Evolutionary conservation across 2,329 filamentous ascomycete species (phyloP).

Genomic region (Cucurbitaria berberidis): DNA sequence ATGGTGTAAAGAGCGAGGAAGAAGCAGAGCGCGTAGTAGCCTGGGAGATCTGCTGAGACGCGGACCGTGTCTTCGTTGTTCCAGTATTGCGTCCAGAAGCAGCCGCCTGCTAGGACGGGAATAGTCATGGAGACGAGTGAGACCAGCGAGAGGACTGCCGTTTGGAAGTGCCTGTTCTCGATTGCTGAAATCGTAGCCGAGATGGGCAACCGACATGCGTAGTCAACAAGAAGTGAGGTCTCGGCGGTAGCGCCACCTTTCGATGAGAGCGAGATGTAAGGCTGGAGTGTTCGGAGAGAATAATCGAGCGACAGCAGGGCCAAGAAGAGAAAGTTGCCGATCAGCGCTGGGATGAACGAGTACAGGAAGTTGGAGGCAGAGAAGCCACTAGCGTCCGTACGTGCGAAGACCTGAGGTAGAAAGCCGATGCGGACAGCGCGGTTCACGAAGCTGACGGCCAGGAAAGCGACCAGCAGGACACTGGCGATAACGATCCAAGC

Average conservation of each 20-base stretch:
- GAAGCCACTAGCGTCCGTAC: constrained; percentile 68
- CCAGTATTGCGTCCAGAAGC: constrained; percentile 75
- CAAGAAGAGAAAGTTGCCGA: constrained; percentile 72
- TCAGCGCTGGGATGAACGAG: constrained; percentile 72
- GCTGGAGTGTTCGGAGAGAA: constrained; percentile 68
- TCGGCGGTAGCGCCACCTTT: constrained; percentile 66
- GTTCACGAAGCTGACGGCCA: constrained; percentile 80
- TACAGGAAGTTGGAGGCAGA: constrained; percentile 89
- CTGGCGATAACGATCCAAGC: constrained; percentile 61
- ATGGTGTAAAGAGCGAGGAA: constrained; percentile 73
- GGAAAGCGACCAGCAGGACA: constrained; percentile 56
- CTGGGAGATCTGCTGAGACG: constrained; percentile 74
- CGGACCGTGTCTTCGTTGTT: constrained; percentile 39
- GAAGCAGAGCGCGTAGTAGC: constrained; percentile 74
- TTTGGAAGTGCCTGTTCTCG: constrained; percentile 68
- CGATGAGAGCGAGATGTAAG: constrained; percentile 69
- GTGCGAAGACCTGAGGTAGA: constrained; percentile 68
- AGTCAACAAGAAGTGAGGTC: constrained; percentile 71
- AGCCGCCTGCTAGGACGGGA: constrained; percentile 70
- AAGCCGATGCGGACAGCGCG: constrained; percentile 73
- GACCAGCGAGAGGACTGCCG: constrained; percentile 67
- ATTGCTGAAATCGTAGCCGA: constrained; percentile 64
- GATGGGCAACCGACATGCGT: constrained; percentile 69
- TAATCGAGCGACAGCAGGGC: constrained; percentile 71
- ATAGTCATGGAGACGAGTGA: constrained; percentile 66